Evolutionary conservation across 768 basidiomycete species (phyloP).

Genomic region (Gymnopilus dilepis): DNA sequence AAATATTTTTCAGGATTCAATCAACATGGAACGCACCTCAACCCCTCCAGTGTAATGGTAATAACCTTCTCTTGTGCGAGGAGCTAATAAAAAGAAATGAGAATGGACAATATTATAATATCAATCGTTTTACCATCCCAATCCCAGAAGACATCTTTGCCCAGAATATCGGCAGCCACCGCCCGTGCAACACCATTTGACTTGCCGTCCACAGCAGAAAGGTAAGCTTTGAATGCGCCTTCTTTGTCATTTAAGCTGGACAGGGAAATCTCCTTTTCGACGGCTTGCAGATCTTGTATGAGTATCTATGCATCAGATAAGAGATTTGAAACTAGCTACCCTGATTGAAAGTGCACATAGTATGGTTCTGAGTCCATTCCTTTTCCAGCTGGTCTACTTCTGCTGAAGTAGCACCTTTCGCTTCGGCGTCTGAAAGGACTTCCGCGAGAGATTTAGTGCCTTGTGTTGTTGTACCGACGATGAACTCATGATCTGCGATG

Average conservation of each 20-base stretch:
- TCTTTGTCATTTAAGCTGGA: slow-evolving; percentile 59
- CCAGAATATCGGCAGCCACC: slow-evolving; percentile 77
- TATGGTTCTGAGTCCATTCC: slow-evolving; percentile 72
- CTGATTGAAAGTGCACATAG: slow-evolving; percentile 84
- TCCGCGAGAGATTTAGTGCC: slow-evolving; percentile 65
- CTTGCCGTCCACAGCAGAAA: slow-evolving; percentile 60
- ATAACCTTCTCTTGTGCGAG: slow-evolving; percentile 90
- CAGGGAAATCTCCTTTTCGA: slow-evolving; percentile 58
- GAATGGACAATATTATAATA: not conserved
- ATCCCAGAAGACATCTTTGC: slow-evolving; percentile 80
- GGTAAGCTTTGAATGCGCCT: slow-evolving; percentile 62
- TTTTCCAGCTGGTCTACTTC: slow-evolving; percentile 78
- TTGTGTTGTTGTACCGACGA: slow-evolving; percentile 62
- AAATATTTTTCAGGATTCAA: not conserved
- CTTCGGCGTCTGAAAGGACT: slow-evolving; percentile 70
- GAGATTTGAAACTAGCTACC: slow-evolving; percentile 48
- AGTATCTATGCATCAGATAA: not conserved
- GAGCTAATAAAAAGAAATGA: slow-evolving; percentile 52
- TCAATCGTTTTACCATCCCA: slow-evolving; percentile 67
- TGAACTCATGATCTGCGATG: slow-evolving; percentile 78
- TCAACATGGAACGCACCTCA: slow-evolving; percentile 44
- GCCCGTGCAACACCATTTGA: slow-evolving; percentile 75
- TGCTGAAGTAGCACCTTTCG: slow-evolving; percentile 61
- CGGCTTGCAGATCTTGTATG: slow-evolving; percentile 45
- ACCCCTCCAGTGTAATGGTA: slow-evolving; percentile 87